Evolutionary conservation across 352 stramenopile genomes (phyloP).

Genomic region (Phytophthora sansomeana): DNA sequence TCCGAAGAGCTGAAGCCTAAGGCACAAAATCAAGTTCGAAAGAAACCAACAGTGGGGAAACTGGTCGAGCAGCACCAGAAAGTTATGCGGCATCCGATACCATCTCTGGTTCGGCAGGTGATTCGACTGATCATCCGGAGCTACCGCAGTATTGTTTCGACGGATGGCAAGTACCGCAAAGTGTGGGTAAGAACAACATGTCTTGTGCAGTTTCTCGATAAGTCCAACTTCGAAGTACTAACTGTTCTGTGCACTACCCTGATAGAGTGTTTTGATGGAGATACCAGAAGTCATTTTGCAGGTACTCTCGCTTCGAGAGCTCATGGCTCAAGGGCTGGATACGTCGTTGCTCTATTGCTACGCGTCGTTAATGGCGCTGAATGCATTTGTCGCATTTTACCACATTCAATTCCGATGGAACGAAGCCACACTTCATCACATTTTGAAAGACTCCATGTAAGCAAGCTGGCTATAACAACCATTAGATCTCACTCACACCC

Average conservation of each 20-base stretch:
- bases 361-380: constrained; percentile 46
- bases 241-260: too few relatives aligned
- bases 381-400: constrained; percentile 46
- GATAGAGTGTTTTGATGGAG: constrained; percentile 44
- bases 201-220: too few relatives aligned
- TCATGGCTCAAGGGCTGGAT: constrained; percentile 40
- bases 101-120: not conserved
- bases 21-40: not conserved
- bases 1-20: constrained; percentile 9
- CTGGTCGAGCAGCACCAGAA: not conserved
- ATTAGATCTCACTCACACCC: too few relatives aligned
- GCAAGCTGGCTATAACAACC: constrained; percentile 5
- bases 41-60: constrained; percentile 1
- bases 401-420: constrained; percentile 47
- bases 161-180: constrained; percentile 40
- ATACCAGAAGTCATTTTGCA: constrained; percentile 43
- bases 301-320: constrained; percentile 27
- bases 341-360: constrained; percentile 38
- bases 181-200: constrained; percentile 24
- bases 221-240: too few relatives aligned
- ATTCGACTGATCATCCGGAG: not conserved
- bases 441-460: constrained; percentile 53
- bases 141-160: constrained; percentile 21
- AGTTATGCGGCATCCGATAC: not conserved
- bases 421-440: constrained; percentile 34